phyloP scores from a whole-genome alignment of 164 flowering plant species.

The Magnolia officinalis region DNA sequence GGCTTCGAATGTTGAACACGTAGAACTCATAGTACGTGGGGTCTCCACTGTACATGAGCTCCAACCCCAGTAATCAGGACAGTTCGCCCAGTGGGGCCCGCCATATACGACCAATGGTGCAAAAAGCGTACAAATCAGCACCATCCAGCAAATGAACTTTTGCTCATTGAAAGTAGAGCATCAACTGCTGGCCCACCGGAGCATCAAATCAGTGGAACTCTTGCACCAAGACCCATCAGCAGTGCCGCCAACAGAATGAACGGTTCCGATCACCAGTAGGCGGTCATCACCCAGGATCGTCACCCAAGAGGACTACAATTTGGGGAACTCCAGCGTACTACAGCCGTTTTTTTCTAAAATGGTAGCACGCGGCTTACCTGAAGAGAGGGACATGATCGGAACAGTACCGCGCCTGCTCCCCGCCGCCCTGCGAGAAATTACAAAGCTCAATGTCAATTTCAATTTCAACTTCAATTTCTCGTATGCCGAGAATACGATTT shows the following conservation, averaged over 20 bases:
- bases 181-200: too few relatives aligned
- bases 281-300: neutral
- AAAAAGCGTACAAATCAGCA: too few relatives aligned
- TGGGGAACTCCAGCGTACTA: neutral
- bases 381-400: slow-evolving; percentile 81
- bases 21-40: too few relatives aligned
- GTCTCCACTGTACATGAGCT: too few relatives aligned
- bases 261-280: neutral
- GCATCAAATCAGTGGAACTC: neutral
- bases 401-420: slow-evolving; percentile 73
- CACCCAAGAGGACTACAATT: neutral
- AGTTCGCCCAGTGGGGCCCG: too few relatives aligned
- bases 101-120: too few relatives aligned
- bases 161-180: too few relatives aligned
- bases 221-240: neutral
- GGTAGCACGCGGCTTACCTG: slow-evolving; percentile 34
- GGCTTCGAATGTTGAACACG: too few relatives aligned
- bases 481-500: neutral
- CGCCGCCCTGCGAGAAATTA: slow-evolving; percentile 63
- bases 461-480: neutral
- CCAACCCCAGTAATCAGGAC: too few relatives aligned
- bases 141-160: too few relatives aligned
- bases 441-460: neutral
- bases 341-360: neutral
- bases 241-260: neutral